Evolutionary conservation across 1,139 yeast genomes (phyloP), one percentile per base, ranked within the genome.

Genomic region (Saccharomyces uvarum): DNA sequence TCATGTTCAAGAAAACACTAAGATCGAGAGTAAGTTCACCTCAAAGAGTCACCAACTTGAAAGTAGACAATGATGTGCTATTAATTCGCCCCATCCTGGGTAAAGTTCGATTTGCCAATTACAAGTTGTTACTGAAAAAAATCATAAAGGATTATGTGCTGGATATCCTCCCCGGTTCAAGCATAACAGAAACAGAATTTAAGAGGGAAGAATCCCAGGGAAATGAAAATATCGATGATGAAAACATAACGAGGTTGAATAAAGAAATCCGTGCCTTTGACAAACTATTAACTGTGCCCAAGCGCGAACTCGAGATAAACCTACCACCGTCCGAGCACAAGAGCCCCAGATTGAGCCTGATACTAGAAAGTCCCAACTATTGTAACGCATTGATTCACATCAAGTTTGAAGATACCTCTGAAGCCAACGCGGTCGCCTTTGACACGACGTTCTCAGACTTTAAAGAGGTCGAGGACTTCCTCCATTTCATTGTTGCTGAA

Each of bases 1-100:
- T 71, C 14, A 70, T 70, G 57, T 71, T 68, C 77, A 76, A 83
- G 78, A 75, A 71, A 77, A 75, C 72, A 68, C 16, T 70, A 62
- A 60, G 56, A 51, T 56, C 60, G 41, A 61, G 61, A 51, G 56
- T 66, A 42, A 53, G 57, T 1, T 56, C 60, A 1, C 27, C 57
- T 1, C 53, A 47, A 26, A 48, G 53, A 31, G 52, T 54, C 47
- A 49, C 52, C 7, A 41, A 47, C 8, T 63, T 59, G 3, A 57
- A 57, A 21, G 44, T 19, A 9, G 26, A 38, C 44, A 24, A 38
- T 38, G 67, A 66, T 48, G 54, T 66, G 3, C 51, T 69, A 14
- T 57, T 69, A 19, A 55, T 69, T 33, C 64, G 69, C 51, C 71
- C 72, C 21, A 61, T 69, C 2, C 55, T 69, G 19, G 71, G 71